These are phyloP conservation scores for Hawksworthiomyces lignivorus DNA, from an alignment of 2,329 filamentous ascomycete genomes.

Conservation along the genomic window DNA sequence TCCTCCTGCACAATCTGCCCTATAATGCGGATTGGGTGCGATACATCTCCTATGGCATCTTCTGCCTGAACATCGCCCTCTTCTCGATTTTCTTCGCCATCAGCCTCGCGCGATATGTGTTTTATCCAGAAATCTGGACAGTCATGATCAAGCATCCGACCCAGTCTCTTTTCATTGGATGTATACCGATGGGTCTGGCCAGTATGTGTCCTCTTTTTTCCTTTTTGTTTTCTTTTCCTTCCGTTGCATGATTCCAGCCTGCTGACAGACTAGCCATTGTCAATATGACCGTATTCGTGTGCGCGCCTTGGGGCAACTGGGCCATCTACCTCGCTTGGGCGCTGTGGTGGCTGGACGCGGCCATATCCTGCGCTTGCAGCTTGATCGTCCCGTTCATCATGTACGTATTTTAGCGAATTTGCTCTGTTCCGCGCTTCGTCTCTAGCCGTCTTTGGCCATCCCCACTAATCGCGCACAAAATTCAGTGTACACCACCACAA, in stretches of 20 bases:
- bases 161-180: conserved; percentile 56
- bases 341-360: conserved; percentile 45
- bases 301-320: conserved; percentile 51
- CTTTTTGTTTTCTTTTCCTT: background rate
- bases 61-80: conserved; percentile 46
- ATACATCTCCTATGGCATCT: conserved; percentile 48
- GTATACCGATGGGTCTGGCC: conserved; percentile 55
- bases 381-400: conserved; percentile 45
- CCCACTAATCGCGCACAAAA: background rate
- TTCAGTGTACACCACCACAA: conserved; percentile 17
- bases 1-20: conserved; percentile 50
- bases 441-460: background rate
- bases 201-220: conserved; percentile 21
- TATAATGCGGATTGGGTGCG: conserved; percentile 46
- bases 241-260: background rate
- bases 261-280: conserved; percentile 35
- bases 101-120: conserved; percentile 46
- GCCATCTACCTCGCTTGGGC: conserved; percentile 41
- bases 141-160: conserved; percentile 55
- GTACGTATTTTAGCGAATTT: conserved; percentile 27
- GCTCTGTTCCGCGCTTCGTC: background rate
- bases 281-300: conserved; percentile 51
- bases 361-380: conserved; percentile 36
- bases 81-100: conserved; percentile 44
- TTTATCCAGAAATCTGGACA: conserved; percentile 54